Evolutionary conservation across 2,329 filamentous ascomycete genomes (phyloP), one percentile per base, ranked within the genome.

Genomic region (Aspergillus costaricaensis): DNA sequence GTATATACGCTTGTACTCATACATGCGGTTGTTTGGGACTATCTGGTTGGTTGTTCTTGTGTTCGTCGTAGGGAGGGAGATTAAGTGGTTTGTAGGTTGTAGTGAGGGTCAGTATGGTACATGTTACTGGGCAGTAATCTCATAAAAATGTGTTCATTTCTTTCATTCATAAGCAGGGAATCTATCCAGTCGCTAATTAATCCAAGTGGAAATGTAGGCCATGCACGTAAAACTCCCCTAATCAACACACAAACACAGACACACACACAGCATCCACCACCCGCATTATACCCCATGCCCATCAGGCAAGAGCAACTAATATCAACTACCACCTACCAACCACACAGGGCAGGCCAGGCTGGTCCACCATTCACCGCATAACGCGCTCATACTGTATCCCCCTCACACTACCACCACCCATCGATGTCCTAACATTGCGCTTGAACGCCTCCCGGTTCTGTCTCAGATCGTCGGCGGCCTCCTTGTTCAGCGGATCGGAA

Each of bases 401-500:
- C 76, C 87, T 88, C 43, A 98, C 88, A 0, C 80, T 79, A 6
- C 92, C 92, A 55, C 95, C 95, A 3, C 81, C 83, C 91, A 99
- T 96, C 6, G 92, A 85, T 21, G 83, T 84, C 70, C 91, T 86
- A 41, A 98, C 95, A 72, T 98, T 97, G 62, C 92, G 84, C 83
- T 93, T 95, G 80, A 99, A 99, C 30, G 83, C 86, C 57, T 98
- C 95, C 39, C 92, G 82, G 76, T 95, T 96, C 51, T 83, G 83
- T 70, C 94, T 88, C 68, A 99, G 82, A 73, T 98, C 95, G 63
- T 97, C 92, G 4, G 95, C 95, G 0, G 95, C 95, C 72, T 98
- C 94, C 82, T 99, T 97, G 79, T 99, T 99, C 62, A 99, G 81
- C n/a, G 95, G 95, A 74, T 99, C 95, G 52, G 91, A 93, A 9